Evolutionary conservation across 176 grass and related monocot genomes (phyloP).

Genomic region (Poa pratensis): DNA sequence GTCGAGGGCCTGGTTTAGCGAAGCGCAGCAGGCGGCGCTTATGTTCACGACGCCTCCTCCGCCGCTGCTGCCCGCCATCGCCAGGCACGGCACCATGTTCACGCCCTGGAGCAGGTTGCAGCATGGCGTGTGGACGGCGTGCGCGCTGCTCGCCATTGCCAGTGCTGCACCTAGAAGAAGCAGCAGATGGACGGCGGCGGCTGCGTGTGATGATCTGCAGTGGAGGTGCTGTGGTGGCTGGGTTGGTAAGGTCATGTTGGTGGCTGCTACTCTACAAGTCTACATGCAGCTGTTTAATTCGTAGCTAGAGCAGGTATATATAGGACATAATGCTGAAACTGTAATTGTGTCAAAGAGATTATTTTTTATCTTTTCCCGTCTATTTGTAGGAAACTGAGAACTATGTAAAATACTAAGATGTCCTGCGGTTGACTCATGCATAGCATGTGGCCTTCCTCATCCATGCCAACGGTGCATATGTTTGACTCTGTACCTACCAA

Average conservation of each 20-base stretch:
- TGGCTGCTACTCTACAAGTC: not conserved
- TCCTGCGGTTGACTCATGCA: slow-evolving; percentile 39
- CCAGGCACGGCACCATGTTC: slow-evolving; percentile 44
- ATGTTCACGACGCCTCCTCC: slow-evolving; percentile 23
- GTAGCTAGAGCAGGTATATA: slow-evolving; percentile 13
- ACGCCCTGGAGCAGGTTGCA: slow-evolving; percentile 40
- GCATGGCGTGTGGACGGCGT: not conserved
- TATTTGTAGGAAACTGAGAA: not conserved
- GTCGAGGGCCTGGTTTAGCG: slow-evolving; percentile 46
- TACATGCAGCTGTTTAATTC: not conserved
- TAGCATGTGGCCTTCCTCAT: not conserved
- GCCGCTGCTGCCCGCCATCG: not conserved
- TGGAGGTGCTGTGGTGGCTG: not conserved
- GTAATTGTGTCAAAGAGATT: not conserved
- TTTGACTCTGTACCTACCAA: not conserved
- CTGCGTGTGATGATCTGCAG: not conserved
- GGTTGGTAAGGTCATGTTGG: not conserved
- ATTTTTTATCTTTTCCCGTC: not conserved
- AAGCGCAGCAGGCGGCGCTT: slow-evolving; percentile 42
- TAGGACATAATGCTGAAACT: not conserved
- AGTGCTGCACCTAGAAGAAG: not conserved
- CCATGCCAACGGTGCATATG: not conserved
- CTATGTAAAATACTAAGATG: too few species aligned
- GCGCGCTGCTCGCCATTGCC: slow-evolving; percentile 16
- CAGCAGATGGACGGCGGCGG: not conserved